Evolutionary conservation across 805 yeast genomes (phyloP).

Genomic region (Candida stauntonica): DNA sequence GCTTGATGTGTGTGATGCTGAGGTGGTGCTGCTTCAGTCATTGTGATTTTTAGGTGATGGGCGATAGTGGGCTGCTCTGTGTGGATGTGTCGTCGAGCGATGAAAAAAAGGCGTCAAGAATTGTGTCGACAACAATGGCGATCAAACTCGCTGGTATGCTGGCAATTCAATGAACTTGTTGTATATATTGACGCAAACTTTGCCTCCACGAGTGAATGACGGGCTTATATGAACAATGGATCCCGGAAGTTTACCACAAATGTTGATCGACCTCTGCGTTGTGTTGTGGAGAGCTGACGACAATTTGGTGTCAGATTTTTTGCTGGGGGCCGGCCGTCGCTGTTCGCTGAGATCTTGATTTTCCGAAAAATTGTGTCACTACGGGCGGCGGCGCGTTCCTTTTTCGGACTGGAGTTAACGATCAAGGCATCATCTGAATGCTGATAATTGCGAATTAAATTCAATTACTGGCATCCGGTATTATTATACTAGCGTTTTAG

Average conservation of each 20-base stretch:
- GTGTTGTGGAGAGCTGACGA: not conserved
- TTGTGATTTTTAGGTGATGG: not conserved
- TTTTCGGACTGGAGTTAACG: too few species aligned
- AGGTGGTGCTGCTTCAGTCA: constrained; percentile 1
- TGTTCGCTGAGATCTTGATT: not conserved
- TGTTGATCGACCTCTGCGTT: too few species aligned
- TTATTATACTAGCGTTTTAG: too few species aligned
- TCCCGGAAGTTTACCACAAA: too few species aligned
- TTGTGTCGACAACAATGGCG: constrained; percentile 5
- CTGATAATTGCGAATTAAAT: too few species aligned
- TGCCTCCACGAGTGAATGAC: too few species aligned
- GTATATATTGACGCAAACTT: not conserved
- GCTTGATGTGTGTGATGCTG: not conserved
- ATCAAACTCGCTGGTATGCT: not conserved
- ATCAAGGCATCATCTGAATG: not conserved
- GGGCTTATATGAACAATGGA: too few species aligned
- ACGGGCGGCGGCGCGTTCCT: not conserved
- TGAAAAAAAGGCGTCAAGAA: constrained; percentile 9
- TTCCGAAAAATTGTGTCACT: constrained; percentile 1
- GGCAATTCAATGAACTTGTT: not conserved
- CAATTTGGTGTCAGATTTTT: constrained; percentile 12
- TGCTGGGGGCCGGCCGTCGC: not conserved
- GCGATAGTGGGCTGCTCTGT: not conserved
- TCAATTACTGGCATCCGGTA: too few species aligned
- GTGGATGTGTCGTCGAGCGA: not conserved